Conservation (phyloP, 2,329 filamentous ascomycete species). For the Nemania serpens region DNA sequence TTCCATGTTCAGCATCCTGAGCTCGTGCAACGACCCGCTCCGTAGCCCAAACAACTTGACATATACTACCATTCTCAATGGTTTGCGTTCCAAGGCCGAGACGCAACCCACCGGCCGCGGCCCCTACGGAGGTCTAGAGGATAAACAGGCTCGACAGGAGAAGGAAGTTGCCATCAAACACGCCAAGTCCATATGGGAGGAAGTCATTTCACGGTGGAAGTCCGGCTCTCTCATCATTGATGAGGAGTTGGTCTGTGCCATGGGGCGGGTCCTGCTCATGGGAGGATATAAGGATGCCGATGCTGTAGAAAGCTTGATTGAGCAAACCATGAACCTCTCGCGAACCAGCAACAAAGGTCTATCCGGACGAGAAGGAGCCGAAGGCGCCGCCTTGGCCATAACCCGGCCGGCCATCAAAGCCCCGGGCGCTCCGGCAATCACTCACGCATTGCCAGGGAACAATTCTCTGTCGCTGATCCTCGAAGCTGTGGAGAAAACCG, state of each 20-base stretch:
- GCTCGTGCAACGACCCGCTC: slow-evolving; percentile 68
- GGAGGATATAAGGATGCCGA: slow-evolving; percentile 68
- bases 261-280: slow-evolving; percentile 77
- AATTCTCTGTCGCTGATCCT: slow-evolving; percentile 73
- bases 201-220: slow-evolving; percentile 77
- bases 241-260: slow-evolving; percentile 76
- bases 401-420: slow-evolving; percentile 18
- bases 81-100: slow-evolving; percentile 60
- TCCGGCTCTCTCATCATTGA: slow-evolving; percentile 73
- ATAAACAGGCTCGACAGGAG: slow-evolving; percentile 42
- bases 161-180: slow-evolving; percentile 61
- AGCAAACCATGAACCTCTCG: slow-evolving; percentile 80
- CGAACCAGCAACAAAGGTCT: slow-evolving; percentile 49
- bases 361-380: slow-evolving; percentile 28
- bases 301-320: slow-evolving; percentile 74
- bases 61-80: slow-evolving; percentile 83
- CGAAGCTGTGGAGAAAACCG: slow-evolving; percentile 63
- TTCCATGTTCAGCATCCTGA: slow-evolving; percentile 75
- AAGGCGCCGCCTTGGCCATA: background rate
- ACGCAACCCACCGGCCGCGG: slow-evolving; percentile 21
- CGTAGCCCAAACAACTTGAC: slow-evolving; percentile 72
- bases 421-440: slow-evolving; percentile 29
- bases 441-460: slow-evolving; percentile 52
- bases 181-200: slow-evolving; percentile 78
- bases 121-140: slow-evolving; percentile 35